A percentile compares a stretch with the other conserved stretches of the same genome.
Conservation (phyloP, 2,329 filamentous ascomycete genomes). For the Ceratocystis albifundus region DNA sequence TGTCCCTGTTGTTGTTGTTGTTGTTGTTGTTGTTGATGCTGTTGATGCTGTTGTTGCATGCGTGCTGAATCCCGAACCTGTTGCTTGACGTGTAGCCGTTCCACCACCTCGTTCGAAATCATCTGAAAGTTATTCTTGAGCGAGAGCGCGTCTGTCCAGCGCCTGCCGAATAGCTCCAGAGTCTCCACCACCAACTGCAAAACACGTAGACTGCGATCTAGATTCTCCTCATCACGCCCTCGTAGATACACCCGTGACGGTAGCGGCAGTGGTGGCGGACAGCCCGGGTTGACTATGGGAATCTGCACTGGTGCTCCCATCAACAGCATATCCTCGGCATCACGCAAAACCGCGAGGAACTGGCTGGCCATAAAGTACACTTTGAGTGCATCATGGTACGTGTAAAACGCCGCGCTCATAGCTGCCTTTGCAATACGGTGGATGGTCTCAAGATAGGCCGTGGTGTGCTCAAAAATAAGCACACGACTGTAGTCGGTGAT, state of each 20-base stretch:
- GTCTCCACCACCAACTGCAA: constrained; percentile 44
- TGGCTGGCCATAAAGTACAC: constrained; percentile 64
- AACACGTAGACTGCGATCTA: constrained; percentile 45
- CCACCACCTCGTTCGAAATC: constrained; percentile 37
- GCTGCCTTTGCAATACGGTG: constrained; percentile 52
- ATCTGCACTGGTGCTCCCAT: constrained; percentile 36
- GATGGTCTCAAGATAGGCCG: constrained; percentile 68
- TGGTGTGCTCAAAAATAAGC: constrained; percentile 75
- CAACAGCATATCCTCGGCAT: constrained; percentile 46
- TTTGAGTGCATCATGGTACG: constrained; percentile 77
- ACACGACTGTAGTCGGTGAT: constrained; percentile 66
- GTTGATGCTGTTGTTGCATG: constrained; percentile 28
- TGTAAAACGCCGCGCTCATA: constrained; percentile 56
- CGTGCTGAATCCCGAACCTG: constrained; percentile 27
- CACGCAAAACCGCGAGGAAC: constrained; percentile 48
- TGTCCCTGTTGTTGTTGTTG: constrained; percentile 29
- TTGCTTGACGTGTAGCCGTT: constrained; percentile 34
- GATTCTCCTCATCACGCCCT: constrained; percentile 37
- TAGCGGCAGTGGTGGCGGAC: constrained; percentile 42
- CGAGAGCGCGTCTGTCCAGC: constrained; percentile 47
- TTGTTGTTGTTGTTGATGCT: constrained; percentile 29
- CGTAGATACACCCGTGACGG: constrained; percentile 34
- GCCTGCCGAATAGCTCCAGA: constrained; percentile 44
- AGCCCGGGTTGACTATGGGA: constrained; percentile 36
- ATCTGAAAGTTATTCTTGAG: constrained; percentile 44